Conservation (phyloP, 345 rosid genomes). For the Mangifera indica region DNA sequence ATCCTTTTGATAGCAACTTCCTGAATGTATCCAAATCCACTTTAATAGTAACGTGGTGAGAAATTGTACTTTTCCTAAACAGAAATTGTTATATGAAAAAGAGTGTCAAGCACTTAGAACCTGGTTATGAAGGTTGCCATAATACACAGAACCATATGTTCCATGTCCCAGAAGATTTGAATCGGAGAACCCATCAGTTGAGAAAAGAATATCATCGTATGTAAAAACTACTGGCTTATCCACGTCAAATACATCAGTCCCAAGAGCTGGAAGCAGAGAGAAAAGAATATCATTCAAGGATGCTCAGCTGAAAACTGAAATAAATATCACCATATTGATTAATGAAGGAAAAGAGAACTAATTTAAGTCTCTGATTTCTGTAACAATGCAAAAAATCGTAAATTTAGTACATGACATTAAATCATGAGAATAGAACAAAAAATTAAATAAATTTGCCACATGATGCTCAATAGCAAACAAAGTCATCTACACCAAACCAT, state of each 20-base stretch:
- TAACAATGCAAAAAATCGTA: background rate
- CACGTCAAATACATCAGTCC: slow-evolving; percentile 61
- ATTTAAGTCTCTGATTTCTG: background rate
- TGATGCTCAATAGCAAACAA: background rate
- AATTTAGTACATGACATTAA: background rate
- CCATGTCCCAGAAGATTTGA: slow-evolving; percentile 91
- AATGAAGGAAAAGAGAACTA: background rate
- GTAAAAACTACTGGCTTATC: slow-evolving; percentile 87
- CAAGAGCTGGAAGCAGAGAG: slow-evolving; percentile 50
- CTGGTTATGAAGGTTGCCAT: slow-evolving; percentile 79
- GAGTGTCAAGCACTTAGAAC: slow-evolving; percentile 32
- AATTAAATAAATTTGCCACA: background rate
- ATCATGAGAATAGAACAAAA: background rate
- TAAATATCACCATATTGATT: background rate
- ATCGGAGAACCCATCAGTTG: slow-evolving; percentile 85
- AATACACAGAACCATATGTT: slow-evolving; percentile 85
- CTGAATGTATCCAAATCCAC: slow-evolving; percentile 35
- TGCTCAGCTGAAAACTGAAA: slow-evolving; percentile 3
- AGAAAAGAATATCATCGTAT: slow-evolving; percentile 61
- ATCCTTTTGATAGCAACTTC: slow-evolving; percentile 90
- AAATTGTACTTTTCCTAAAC: background rate
- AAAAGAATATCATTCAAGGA: slow-evolving; percentile 10
- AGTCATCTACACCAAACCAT: too few species aligned
- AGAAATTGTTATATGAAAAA: background rate
- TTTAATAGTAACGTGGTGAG: background rate